Evolutionary conservation across 805 yeast species (phyloP).

Genomic region (Wickerhamiella qilinensis): DNA sequence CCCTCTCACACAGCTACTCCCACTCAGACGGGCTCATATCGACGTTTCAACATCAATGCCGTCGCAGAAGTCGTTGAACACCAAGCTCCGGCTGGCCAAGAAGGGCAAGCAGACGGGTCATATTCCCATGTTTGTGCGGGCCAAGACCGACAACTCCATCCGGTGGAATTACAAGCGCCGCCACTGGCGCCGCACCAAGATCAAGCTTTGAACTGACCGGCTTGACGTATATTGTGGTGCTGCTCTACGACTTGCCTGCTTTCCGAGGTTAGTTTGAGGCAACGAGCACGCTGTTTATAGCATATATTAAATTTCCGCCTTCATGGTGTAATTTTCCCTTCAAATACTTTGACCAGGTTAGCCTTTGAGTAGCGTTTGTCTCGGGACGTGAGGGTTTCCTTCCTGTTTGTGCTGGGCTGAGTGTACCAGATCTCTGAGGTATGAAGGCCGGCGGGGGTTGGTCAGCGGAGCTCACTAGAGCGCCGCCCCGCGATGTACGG

Average conservation of each 20-base stretch:
- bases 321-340: background rate
- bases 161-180: constrained; percentile 92
- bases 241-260: background rate
- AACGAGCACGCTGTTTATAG: background rate
- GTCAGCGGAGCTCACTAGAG: too few relatives aligned
- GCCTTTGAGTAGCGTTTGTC: too few relatives aligned
- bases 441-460: too few relatives aligned
- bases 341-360: too few relatives aligned
- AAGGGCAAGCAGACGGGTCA: constrained; percentile 99
- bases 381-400: too few relatives aligned
- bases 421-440: too few relatives aligned
- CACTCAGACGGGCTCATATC: background rate
- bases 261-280: too few relatives aligned
- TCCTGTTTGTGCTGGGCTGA: too few relatives aligned
- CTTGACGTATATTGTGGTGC: background rate
- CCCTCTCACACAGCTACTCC: too few relatives aligned
- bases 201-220: constrained; percentile 55
- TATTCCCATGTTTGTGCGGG: constrained; percentile 98
- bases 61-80: constrained; percentile 80
- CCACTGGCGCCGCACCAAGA: constrained; percentile 99
- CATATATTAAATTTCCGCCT: background rate
- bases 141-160: constrained; percentile 94
- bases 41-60: constrained; percentile 10
- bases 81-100: constrained; percentile 98
- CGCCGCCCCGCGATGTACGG: constrained; percentile 6